Base-by-base conservation (phyloP, 805 yeast genomes). In the Yarrowia sp. region DNA sequence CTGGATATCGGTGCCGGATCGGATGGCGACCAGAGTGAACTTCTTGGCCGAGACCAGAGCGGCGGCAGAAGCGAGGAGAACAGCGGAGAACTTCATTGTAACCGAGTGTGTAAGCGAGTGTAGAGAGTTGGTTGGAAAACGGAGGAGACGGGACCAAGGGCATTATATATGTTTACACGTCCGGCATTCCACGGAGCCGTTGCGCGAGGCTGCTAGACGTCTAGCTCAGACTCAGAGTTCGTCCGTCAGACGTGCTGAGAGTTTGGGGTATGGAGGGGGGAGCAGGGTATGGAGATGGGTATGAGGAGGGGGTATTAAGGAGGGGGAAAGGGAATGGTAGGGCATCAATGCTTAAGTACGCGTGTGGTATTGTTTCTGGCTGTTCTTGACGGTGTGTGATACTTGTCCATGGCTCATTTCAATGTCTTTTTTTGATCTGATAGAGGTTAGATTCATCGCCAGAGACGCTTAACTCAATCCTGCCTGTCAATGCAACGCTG, bases 1-100 rank as follows among this genome's bases (percentile, higher is more conserved):
- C 58, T 61, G 65, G 61, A 46, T 26, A 21, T 35, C 46, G 19
- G 65, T 33, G 19, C 65, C 61, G n/a, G 65, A 48, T 22, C 61
- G 65, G 61, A 61, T 61, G 40, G 61, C 41, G 44, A 61, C 41
- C n/a, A 61, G 40, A 8, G 35, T 51, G 58, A 61, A 61, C 41
- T 38, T 22, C 56, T 59, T 26, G 64, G 58, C 58, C 32, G 58
- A 51, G 41, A 33, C 58, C 16, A 51, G 58, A 16, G 41, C 58
- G 32, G 41, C 41, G 12, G 41, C 58, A 9, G 58, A 33, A 41
- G 58, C 58, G 41, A 51, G 58, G 58, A 51, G 58, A 35, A 51
- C 41, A 22, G 58, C 58, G 32, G 58, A 51, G 58, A 51, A 51
- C 58, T 51, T 33, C 58, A 51, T 51, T 51, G 41, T 48, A 48